Evolutionary conservation across 2,329 filamentous ascomycete species (phyloP), one percentile per base, ranked within the genome.

Genomic region (Xylariaceae sp.): DNA sequence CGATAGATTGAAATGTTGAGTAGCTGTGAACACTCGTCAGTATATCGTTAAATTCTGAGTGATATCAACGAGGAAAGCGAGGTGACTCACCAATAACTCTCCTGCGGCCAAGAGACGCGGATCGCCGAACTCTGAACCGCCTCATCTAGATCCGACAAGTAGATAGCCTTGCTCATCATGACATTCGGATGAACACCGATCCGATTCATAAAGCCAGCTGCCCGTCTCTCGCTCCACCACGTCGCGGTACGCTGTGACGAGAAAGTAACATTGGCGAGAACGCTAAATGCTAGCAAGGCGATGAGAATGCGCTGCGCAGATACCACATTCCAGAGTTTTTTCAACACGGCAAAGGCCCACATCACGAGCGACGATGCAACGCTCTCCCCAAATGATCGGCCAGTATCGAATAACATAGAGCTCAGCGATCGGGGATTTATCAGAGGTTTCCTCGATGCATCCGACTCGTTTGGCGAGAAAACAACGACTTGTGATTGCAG

Each of bases 181-280:
- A 79, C 71, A 60, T 95, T 88, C 7, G 92, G 90, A 3, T 82
- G 80, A 7, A 97, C 84, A 10, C 93, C 93, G 13, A 97, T 73
- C 12, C 86, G 79, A 33, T 77, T 76, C 90, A 99, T 94, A 69
- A 93, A 96, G 39, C 79, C 85, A 14, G 80, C 81, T 1, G 92
- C 90, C 54, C 83, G 86, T 51, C 90, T 83, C 72, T 97, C 93
- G 42, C 82, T 79, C 88, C 89, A 96, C 91, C 91, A 97, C 2
- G 81, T 77, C 62, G 85, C 83, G 6, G 82, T 82, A 65, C 90
- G 85, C 56, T 86, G 83, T 12, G 87, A 89, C 1, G 88, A 85
- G 64, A 92, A 83, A 60, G 91, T 79, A 18, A 87, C 71, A 64
- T 97, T 97, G 45, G 84, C 79, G 11, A 90, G 64, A 12, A 84